These are phyloP conservation scores for Xylaria sp. DNA, from an alignment of 2,329 filamentous ascomycete species.

Conservation along the genomic window DNA sequence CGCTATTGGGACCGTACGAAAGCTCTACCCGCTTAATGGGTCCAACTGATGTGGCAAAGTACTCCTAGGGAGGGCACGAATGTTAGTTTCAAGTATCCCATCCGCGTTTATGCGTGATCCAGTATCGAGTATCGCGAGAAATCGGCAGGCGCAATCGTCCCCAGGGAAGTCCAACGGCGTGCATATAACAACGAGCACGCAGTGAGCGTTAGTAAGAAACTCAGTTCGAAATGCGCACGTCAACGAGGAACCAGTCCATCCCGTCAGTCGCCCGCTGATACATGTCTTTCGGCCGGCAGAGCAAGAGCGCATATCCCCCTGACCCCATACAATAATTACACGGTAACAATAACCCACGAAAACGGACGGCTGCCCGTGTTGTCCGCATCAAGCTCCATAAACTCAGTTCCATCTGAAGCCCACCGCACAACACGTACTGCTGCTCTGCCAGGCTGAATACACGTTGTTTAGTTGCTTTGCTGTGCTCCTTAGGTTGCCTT, in stretches of 20 bases:
- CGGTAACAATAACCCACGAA: slow-evolving; percentile 1
- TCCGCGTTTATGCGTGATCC: slow-evolving; percentile 48
- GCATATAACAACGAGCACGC: slow-evolving; percentile 69
- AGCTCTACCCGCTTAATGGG: slow-evolving; percentile 91
- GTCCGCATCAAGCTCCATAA: slow-evolving; percentile 14
- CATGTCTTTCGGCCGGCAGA: slow-evolving; percentile 34
- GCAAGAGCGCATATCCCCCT: slow-evolving; percentile 27
- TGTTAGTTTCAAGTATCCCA: slow-evolving; percentile 72
- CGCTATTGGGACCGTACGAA: slow-evolving; percentile 91
- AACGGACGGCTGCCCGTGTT: neutral
- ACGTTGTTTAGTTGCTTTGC: slow-evolving; percentile 15
- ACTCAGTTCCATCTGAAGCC: slow-evolving; percentile 2
- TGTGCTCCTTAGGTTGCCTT: slow-evolving; percentile 12
- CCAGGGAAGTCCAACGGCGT: slow-evolving; percentile 41
- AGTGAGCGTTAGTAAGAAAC: slow-evolving; percentile 60
- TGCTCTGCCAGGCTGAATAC: slow-evolving; percentile 37
- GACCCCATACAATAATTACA: slow-evolving; percentile 4
- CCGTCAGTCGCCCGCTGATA: slow-evolving; percentile 19
- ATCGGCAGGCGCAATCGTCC: slow-evolving; percentile 40
- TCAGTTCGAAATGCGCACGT: slow-evolving; percentile 32
- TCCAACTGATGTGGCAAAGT: slow-evolving; percentile 88
- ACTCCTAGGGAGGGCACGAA: slow-evolving; percentile 82
- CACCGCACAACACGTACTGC: slow-evolving; percentile 17
- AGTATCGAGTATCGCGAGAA: slow-evolving; percentile 43
- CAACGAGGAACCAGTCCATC: slow-evolving; percentile 18